These are phyloP conservation scores for Cercophora sp. DNA, from an alignment of 495 filamentous ascomycete genomes.

Conservation along the genomic window DNA sequence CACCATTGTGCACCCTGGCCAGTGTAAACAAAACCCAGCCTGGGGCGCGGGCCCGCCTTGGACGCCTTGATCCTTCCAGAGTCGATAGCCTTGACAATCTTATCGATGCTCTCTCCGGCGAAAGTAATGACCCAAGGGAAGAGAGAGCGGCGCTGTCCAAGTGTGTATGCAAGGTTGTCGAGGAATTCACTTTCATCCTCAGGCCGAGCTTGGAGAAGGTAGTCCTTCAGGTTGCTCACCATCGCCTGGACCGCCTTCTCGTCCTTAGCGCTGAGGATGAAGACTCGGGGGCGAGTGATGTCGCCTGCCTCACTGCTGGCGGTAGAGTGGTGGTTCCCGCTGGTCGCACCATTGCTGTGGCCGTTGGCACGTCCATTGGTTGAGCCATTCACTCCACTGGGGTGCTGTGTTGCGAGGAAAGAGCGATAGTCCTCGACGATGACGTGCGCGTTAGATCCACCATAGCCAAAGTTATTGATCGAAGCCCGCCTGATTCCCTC, in stretches of 20 bases:
- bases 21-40: conserved; percentile 36
- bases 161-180: conserved; percentile 31
- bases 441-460: conserved; percentile 38
- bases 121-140: conserved; percentile 25
- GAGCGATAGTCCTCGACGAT: conserved; percentile 31
- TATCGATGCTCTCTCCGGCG: conserved; percentile 12
- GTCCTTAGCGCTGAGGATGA: conserved; percentile 25
- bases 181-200: conserved; percentile 21
- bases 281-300: conserved; percentile 11
- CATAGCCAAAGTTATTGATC: conserved; percentile 43
- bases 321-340: background rate
- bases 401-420: conserved; percentile 11
- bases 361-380: conserved; percentile 3
- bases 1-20: conserved; percentile 52
- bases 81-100: conserved; percentile 16
- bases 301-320: conserved; percentile 6
- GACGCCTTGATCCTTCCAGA: conserved; percentile 18
- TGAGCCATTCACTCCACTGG: background rate
- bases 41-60: conserved; percentile 2
- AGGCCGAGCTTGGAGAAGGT: conserved; percentile 8
- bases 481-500: conserved; percentile 13
- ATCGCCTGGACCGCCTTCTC: conserved; percentile 20
- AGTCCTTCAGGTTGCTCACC: conserved; percentile 17
- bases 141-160: conserved; percentile 27
- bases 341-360: conserved; percentile 8